phyloP scores from a whole-genome alignment of 2,329 filamentous ascomycete species.

The Penicillium oxalicum region DNA sequence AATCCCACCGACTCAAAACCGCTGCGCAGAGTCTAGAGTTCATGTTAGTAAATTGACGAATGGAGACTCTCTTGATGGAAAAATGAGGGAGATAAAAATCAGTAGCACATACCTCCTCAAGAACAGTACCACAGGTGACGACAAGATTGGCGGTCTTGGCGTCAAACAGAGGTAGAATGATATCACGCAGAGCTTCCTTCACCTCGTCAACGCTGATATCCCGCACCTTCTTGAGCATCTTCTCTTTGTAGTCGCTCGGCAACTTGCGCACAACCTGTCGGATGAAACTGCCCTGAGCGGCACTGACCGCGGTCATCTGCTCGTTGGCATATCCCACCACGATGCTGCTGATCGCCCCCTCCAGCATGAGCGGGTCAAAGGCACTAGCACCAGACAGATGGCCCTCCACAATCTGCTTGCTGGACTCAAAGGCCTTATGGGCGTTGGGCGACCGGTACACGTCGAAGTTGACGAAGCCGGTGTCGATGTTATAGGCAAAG shows the following conservation, averaged over 20 bases:
- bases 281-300: constrained; percentile 77
- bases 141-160: constrained; percentile 77
- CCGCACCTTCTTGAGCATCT: constrained; percentile 70
- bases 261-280: constrained; percentile 72
- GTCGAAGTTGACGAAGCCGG: constrained; percentile 73
- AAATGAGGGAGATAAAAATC: background rate
- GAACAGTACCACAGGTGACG: constrained; percentile 77
- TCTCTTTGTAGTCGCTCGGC: constrained; percentile 68
- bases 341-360: constrained; percentile 85
- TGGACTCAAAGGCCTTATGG: constrained; percentile 75
- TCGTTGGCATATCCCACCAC: constrained; percentile 83
- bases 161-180: constrained; percentile 74
- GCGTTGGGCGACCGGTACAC: constrained; percentile 88
- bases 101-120: constrained; percentile 65
- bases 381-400: constrained; percentile 64
- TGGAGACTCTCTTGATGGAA: background rate
- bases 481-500: constrained; percentile 71
- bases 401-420: constrained; percentile 65
- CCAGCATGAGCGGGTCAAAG: constrained; percentile 76
- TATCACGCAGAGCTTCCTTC: constrained; percentile 63
- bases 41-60: constrained; percentile 1
- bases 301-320: constrained; percentile 75
- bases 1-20: constrained; percentile 73
- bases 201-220: constrained; percentile 72
- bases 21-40: constrained; percentile 62